A percentile compares a stretch with the other conserved stretches of the same genome.
These are phyloP conservation scores for Meyerozyma elateridarum DNA, from an alignment of 1,139 yeast genomes.

Conservation along the genomic window DNA sequence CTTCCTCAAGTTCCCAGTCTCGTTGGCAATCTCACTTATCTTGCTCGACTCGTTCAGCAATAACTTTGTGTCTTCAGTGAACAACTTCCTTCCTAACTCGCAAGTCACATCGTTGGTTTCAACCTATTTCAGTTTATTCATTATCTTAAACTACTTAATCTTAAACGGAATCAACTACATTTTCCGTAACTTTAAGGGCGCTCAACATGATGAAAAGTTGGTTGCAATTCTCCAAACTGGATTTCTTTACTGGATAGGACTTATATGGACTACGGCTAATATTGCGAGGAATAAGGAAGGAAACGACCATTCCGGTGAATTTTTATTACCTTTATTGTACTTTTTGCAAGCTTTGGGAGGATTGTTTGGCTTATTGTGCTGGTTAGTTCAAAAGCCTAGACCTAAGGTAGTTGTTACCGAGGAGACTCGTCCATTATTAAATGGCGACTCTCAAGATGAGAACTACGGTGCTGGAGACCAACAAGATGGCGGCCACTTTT, in stretches of 20 bases:
- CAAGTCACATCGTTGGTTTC: constrained; percentile 33
- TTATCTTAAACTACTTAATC: constrained; percentile 52
- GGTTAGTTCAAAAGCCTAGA: constrained; percentile 29
- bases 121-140: constrained; percentile 44
- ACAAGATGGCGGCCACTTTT: constrained; percentile 8
- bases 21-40: constrained; percentile 28
- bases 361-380: constrained; percentile 50
- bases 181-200: constrained; percentile 45
- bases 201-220: constrained; percentile 68
- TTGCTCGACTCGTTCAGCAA: constrained; percentile 33
- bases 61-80: constrained; percentile 28
- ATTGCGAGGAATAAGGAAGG: constrained; percentile 35
- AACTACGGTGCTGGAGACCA: constrained; percentile 12
- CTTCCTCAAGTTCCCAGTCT: constrained; percentile 15
- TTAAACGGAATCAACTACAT: constrained; percentile 43
- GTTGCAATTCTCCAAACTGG: constrained; percentile 57
- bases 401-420: not conserved
- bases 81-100: constrained; percentile 59
- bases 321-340: constrained; percentile 48
- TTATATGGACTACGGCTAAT: constrained; percentile 44
- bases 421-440: constrained; percentile 6
- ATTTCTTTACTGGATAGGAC: constrained; percentile 50
- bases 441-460: constrained; percentile 23
- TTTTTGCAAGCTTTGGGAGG: constrained; percentile 47
- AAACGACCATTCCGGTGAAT: constrained; percentile 59